Percentiles rank a stretch among this genome's conserved stretches.
These are phyloP conservation scores for Globisporangium ultimum DNA, from an alignment of 352 stramenopile genomes.

Conservation along the genomic window DNA sequence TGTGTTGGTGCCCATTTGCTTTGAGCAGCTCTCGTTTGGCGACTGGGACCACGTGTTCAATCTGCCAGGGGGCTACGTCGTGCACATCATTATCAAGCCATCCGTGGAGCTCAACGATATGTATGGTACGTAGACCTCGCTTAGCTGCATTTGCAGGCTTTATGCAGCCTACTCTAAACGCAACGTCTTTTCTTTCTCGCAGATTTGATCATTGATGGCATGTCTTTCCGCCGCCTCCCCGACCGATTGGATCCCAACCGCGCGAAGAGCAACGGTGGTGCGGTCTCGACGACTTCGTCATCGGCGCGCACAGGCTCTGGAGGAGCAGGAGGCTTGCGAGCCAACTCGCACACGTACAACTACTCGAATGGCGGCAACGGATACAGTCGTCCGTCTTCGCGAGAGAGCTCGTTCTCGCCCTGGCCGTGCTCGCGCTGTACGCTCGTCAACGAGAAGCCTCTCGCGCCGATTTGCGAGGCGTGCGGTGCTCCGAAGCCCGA, in stretches of 20 bases:
- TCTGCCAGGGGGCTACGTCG: conserved; percentile 66
- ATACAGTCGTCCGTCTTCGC: conserved; percentile 28
- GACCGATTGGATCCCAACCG: conserved; percentile 53
- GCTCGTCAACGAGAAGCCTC: conserved; percentile 74
- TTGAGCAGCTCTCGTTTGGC: conserved; percentile 60
- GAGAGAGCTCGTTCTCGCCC: conserved; percentile 53
- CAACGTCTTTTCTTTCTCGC: not conserved
- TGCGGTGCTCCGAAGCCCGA: conserved; percentile 61
- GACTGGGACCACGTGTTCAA: conserved; percentile 88
- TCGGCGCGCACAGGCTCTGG: conserved; percentile 17
- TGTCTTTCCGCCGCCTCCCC: conserved; percentile 75
- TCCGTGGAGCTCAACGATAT: conserved; percentile 85
- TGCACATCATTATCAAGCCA: conserved; percentile 85
- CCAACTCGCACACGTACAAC: conserved; percentile 43
- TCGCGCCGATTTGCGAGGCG: conserved; percentile 70
- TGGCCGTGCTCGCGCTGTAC: conserved; percentile 76
- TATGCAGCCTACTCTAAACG: no score
- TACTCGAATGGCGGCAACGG: conserved; percentile 26
- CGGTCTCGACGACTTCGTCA: conserved; percentile 24
- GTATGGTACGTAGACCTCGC: conserved; percentile 55
- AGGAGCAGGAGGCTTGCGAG: conserved; percentile 16
- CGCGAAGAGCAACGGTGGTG: conserved; percentile 23
- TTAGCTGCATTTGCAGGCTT: not conserved
- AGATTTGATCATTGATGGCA: conserved; percentile 80
- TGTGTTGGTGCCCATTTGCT: not conserved